A percentile compares a stretch with the other conserved stretches of the same genome.
Evolutionary conservation across 768 basidiomycete genomes (phyloP).

Genomic region (Pilatotrama ljubarskyi): DNA sequence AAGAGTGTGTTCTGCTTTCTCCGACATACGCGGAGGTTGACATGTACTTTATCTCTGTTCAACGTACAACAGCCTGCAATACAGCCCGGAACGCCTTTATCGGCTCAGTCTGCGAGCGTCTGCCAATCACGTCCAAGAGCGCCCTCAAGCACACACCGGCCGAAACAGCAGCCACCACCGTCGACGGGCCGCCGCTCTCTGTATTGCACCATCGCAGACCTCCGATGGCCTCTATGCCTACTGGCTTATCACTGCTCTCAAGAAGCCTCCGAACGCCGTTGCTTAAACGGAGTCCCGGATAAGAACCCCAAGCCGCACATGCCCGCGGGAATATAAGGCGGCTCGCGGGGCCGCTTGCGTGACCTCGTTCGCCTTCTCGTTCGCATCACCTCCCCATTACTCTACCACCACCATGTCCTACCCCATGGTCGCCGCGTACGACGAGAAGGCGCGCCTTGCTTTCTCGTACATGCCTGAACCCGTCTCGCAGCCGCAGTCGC

Average conservation of each 20-base stretch:
- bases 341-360: neutral
- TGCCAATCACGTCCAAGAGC: neutral
- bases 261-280: neutral
- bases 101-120: too few species aligned
- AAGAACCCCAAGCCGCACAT: neutral
- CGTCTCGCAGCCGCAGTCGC: neutral
- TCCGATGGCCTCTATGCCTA: neutral
- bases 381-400: neutral
- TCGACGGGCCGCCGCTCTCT: too few species aligned
- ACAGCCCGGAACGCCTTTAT: too few species aligned
- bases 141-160: neutral
- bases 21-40: too few species aligned
- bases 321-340: neutral
- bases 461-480: slow-evolving; percentile 3
- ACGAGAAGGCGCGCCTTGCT: slow-evolving; percentile 2
- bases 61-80: too few species aligned
- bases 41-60: too few species aligned
- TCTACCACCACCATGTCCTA: slow-evolving; percentile 18
- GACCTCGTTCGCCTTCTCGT: slow-evolving; percentile 7
- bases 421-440: neutral
- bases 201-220: neutral
- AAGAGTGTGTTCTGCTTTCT: too few species aligned
- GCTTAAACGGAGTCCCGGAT: slow-evolving; percentile 10
- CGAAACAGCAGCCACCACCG: neutral
- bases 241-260: neutral